Conservation (phyloP, 768 basidiomycete species). For the Russula virescens region DNA sequence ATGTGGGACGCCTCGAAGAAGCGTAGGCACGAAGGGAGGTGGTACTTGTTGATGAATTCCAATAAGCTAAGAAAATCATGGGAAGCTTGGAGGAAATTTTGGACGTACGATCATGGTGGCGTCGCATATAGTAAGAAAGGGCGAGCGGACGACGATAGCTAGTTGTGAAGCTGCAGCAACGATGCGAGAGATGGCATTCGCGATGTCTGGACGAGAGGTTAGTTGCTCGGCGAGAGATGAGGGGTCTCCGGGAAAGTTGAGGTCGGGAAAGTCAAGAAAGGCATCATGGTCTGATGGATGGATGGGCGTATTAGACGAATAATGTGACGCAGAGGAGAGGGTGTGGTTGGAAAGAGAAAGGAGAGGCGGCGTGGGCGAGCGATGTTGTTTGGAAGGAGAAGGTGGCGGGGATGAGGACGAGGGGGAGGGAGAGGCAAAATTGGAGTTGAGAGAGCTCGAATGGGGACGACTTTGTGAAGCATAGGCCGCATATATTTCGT, state of each 20-base stretch:
- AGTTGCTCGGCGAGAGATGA: constrained; percentile 47
- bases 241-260: constrained; percentile 27
- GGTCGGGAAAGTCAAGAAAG: constrained; percentile 28
- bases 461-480: neutral
- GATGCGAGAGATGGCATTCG: constrained; percentile 55
- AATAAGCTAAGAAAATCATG: neutral
- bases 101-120: constrained; percentile 58
- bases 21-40: constrained; percentile 68
- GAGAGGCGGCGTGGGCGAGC: constrained; percentile 22
- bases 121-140: constrained; percentile 69
- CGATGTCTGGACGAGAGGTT: constrained; percentile 53
- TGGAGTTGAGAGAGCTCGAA: neutral
- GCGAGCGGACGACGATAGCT: constrained; percentile 55
- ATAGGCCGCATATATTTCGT: constrained; percentile 24
- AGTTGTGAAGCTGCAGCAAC: constrained; percentile 68
- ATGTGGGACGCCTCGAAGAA: constrained; percentile 67
- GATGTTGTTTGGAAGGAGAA: constrained; percentile 11
- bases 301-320: constrained; percentile 8
- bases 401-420: neutral
- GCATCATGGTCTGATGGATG: constrained; percentile 7
- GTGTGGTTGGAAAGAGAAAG: constrained; percentile 15
- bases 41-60: constrained; percentile 42
- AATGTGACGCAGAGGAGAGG: constrained; percentile 20
- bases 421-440: neutral
- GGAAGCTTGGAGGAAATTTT: neutral